Percentiles rank a stretch among this genome's conserved stretches.
Evolutionary conservation across 768 basidiomycete species (phyloP).

Genomic region (Pleurotus djamor): DNA sequence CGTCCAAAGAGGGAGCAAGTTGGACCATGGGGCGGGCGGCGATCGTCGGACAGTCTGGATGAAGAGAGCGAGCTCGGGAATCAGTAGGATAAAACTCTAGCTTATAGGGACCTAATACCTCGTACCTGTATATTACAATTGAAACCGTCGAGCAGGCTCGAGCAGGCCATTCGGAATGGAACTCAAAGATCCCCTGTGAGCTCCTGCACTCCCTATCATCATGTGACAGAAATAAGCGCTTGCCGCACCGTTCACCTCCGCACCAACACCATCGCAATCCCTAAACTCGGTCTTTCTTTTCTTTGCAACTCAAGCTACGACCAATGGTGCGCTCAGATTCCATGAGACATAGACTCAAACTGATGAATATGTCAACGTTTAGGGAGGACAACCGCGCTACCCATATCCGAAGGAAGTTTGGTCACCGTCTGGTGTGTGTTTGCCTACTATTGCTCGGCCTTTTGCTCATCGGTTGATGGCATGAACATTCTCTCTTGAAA

Average conservation of each 20-base stretch:
- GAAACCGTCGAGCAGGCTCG: too few species aligned
- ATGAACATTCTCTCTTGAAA: neutral
- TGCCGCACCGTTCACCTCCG: neutral
- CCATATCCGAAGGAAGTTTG: constrained; percentile 95
- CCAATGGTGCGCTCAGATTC: too few species aligned
- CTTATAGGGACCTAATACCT: too few species aligned
- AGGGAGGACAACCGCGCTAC: constrained; percentile 87
- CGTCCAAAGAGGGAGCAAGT: neutral
- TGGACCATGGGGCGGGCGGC: neutral
- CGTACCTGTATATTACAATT: too few species aligned
- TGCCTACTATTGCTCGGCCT: neutral
- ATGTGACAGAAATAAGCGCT: too few species aligned
- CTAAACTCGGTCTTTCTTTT: neutral
- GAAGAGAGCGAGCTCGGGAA: neutral
- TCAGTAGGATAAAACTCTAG: too few species aligned
- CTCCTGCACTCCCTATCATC: too few species aligned
- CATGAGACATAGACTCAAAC: too few species aligned
- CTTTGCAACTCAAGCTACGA: neutral
- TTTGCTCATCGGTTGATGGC: neutral
- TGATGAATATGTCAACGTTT: too few species aligned
- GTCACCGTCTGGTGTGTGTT: constrained; percentile 76
- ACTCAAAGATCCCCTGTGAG: too few species aligned
- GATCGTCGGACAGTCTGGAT: neutral
- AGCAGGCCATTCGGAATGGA: too few species aligned
- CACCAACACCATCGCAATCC: neutral